These are phyloP conservation scores for Backusella luteola DNA, from an alignment of 192 early-diverging fungal species.

Conservation along the genomic window DNA sequence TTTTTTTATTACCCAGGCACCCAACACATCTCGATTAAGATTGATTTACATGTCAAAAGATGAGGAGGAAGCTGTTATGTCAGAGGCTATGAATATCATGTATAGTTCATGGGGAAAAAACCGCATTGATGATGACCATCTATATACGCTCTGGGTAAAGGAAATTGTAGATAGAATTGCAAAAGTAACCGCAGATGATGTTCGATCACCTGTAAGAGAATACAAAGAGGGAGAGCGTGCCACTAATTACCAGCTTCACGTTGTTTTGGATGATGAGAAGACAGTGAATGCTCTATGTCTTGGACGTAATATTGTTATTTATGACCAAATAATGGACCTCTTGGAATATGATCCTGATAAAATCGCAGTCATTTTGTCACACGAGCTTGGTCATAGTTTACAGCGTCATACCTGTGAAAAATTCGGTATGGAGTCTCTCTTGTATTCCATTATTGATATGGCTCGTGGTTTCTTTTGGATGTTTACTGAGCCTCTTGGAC, in stretches of 20 bases:
- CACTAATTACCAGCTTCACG: slow-evolving; percentile 23
- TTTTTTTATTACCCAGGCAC: slow-evolving; percentile 27
- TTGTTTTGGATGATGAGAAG: slow-evolving; percentile 24
- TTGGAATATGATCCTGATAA: slow-evolving; percentile 43
- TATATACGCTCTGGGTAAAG: slow-evolving; percentile 27
- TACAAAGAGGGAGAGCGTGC: neutral
- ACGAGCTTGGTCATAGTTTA: slow-evolving; percentile 54
- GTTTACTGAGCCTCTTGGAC: slow-evolving; percentile 35
- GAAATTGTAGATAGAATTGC: slow-evolving; percentile 31
- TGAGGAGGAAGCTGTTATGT: slow-evolving; percentile 43
- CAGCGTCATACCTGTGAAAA: slow-evolving; percentile 56
- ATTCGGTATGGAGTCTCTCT: slow-evolving; percentile 48
- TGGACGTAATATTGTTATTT: slow-evolving; percentile 29
- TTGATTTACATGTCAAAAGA: slow-evolving; percentile 46
- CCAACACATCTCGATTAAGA: slow-evolving; percentile 53
- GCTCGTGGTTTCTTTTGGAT: slow-evolving; percentile 39
- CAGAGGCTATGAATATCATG: slow-evolving; percentile 21
- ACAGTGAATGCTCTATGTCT: slow-evolving; percentile 38
- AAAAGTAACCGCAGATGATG: slow-evolving; percentile 29
- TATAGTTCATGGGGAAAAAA: slow-evolving; percentile 3
- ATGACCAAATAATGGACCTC: slow-evolving; percentile 28
- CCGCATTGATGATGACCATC: slow-evolving; percentile 13
- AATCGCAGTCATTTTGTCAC: slow-evolving; percentile 52
- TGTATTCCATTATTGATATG: slow-evolving; percentile 48
- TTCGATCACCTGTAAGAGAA: slow-evolving; percentile 25